Base-by-base conservation (phyloP, 2,329 filamentous ascomycete genomes). In the Ilyonectria robusta region DNA sequence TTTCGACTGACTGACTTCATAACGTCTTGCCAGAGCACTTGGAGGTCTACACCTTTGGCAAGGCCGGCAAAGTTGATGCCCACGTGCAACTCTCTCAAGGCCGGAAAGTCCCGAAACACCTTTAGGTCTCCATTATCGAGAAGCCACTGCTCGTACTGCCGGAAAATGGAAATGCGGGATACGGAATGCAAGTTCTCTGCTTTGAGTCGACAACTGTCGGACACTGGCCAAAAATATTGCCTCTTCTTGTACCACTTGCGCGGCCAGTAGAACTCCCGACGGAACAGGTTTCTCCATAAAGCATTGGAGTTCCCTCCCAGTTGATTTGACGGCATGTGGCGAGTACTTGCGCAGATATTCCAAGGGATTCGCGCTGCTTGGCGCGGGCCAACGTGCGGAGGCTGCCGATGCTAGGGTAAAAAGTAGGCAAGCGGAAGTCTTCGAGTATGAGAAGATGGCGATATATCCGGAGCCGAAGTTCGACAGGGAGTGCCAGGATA, bases 381-480 rank as follows among this genome's bases (percentile, higher is more conserved):
- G 44, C 10, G 9, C 31, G 61, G 1, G 31, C 31, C 0, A 68
- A 4, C n/a, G 72, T 26, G 19, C 70, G 70, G 21, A 70, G 61
- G 3, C 21, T 35, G 5, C 44, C 29, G 1, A 50, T 17, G 6
- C 23, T 10, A 8, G 58, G 9, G 4, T 55, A 42, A 3, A 72
- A 6, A 7, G 61, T 44, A 5, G 59, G 48, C 26, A 26, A 26
- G 26, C 6, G 5, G 7, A 4, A 3, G 3, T 7, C 9, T 21
- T 6, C 8, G 58, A 68, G 19, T 51, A 6, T 6, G n/a, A 71
- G 70, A 0, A 71, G 70, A 0, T 56, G 13, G 9, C 46, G 57
- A 17, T 70, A 72, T 13, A 72, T 63, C 11, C n/a, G 19, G 9
- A 72, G 60, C 10, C 70, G 55, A 5, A 68, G 51, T 4, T 72